Conservation (phyloP, 2,329 filamentous ascomycete genomes). For the Ceratocystis destructans region DNA sequence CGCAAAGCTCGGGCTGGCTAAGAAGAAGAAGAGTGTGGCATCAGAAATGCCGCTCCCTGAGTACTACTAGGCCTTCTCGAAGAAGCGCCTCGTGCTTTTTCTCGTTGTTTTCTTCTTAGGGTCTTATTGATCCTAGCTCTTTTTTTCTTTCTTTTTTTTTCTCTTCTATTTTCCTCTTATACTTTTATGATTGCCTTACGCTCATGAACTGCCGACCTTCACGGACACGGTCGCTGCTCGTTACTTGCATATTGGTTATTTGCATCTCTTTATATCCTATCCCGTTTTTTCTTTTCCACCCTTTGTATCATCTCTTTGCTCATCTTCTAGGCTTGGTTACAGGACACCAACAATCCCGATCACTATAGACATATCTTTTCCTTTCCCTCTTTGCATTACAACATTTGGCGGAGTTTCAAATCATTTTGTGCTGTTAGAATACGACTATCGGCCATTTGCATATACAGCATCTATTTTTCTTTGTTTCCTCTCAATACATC, state of each 20-base stretch:
- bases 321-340: constrained; percentile 5
- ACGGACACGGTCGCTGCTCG: not conserved
- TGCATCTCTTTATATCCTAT: constrained; percentile 11
- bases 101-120: not conserved
- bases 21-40: constrained; percentile 14
- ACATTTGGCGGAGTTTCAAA: not conserved
- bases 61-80: not conserved
- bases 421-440: constrained; percentile 14
- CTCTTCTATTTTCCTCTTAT: not conserved
- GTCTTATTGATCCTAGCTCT: not conserved
- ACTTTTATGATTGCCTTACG: constrained; percentile 8
- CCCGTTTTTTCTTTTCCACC: not conserved
- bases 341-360: constrained; percentile 9
- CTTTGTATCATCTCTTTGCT: not conserved
- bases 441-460: constrained; percentile 6
- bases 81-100: not conserved
- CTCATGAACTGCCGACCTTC: constrained; percentile 5
- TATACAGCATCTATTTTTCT: not conserved
- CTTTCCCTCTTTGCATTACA: constrained; percentile 3
- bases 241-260: constrained; percentile 6
- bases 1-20: constrained; percentile 41
- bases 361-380: constrained; percentile 4
- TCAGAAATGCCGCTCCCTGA: not conserved
- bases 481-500: not conserved
- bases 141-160: constrained; percentile 3